Base-by-base conservation (phyloP, 1,284 basidiomycete species). In the Cutaneotrichosporon sp. region DNA sequence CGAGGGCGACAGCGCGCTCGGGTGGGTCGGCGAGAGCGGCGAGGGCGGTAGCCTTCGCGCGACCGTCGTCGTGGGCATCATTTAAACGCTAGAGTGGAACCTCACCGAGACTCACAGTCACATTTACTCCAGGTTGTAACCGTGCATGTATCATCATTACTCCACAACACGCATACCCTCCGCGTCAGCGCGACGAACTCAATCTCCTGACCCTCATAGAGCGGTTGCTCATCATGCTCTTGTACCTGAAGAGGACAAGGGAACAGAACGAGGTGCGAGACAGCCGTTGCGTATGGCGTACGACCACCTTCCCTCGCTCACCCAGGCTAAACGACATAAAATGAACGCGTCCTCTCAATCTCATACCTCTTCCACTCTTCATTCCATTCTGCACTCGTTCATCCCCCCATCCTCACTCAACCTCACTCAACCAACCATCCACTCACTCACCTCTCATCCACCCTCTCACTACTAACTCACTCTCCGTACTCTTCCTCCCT, bases 41-140 rank as follows among this genome's bases (percentile, higher is more conserved):
- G 42, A 84, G 80, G 74, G 84, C 85, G 69, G 82, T 85, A 90
- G 88, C 69, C 75, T 92, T 69, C 81, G 90, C 53, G 89, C 89
- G 50, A 91, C 88, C 4, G 84, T 92, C 60, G 84, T 90, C 46
- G 77, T 91, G 64, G 90, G 89, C 5, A 77, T 91, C 57, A 86
- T 90, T 51, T 91, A 82, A 49, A 53, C 51, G n/a, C 18, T 34
- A 34, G 26, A 53, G 26, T 8, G 16, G 26, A 11, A 7, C 51
- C 34, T 36, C 34, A 9, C 11, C 34, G 11, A 8, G 11, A 36
- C 34, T 8, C 34, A 36, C 11, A 34, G 51, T 34, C 58, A 51
- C 58, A 16, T 26, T 49, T 11, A 22, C 30, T 26, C 42, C 16
- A 18, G 21, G 51, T 50, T 60, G 51, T 52, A 52, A 52, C 47